Conservation (phyloP, 768 basidiomycete genomes). For the Termitomyces titanicus region DNA sequence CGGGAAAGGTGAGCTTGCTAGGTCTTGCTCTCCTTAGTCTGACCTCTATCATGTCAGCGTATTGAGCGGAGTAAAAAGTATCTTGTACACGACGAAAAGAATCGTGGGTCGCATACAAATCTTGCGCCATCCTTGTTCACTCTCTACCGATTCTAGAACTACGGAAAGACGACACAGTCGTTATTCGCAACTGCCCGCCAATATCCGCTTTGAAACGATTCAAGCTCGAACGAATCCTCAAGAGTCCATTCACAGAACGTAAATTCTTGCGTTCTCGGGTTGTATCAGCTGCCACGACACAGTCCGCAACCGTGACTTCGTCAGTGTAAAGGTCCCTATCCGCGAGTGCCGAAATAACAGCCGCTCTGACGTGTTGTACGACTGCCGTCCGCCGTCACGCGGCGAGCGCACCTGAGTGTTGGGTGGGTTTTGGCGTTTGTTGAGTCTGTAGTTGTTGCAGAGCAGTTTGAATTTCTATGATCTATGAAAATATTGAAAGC, state of each 20-base stretch:
- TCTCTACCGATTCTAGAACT: slow-evolving; percentile 39
- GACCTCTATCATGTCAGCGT: slow-evolving; percentile 38
- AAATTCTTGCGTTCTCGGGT: slow-evolving; percentile 33
- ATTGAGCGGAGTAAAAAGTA: slow-evolving; percentile 77
- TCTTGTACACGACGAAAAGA: slow-evolving; percentile 69
- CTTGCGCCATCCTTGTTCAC: background rate
- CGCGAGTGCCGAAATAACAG: background rate
- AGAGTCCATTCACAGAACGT: slow-evolving; percentile 65
- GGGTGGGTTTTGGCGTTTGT: slow-evolving; percentile 18
- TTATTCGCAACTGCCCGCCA: slow-evolving; percentile 80
- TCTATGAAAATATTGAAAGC: slow-evolving; percentile 34
- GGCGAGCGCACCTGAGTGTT: slow-evolving; percentile 4
- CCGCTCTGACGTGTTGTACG: too few relatives aligned
- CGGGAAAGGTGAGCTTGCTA: slow-evolving; percentile 60
- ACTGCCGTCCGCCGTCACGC: too few relatives aligned
- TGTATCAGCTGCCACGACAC: slow-evolving; percentile 10
- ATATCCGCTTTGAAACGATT: slow-evolving; percentile 79
- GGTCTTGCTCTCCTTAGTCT: background rate
- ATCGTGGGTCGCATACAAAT: slow-evolving; percentile 44
- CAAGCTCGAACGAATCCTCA: slow-evolving; percentile 60
- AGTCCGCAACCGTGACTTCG: slow-evolving; percentile 5
- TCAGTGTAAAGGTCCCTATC: background rate
- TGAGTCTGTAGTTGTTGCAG: slow-evolving; percentile 38
- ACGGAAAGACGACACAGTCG: slow-evolving; percentile 64
- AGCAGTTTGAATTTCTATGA: slow-evolving; percentile 64